Conservation (phyloP, 2,329 filamentous ascomycete species). For the Fusarium tupiense region DNA sequence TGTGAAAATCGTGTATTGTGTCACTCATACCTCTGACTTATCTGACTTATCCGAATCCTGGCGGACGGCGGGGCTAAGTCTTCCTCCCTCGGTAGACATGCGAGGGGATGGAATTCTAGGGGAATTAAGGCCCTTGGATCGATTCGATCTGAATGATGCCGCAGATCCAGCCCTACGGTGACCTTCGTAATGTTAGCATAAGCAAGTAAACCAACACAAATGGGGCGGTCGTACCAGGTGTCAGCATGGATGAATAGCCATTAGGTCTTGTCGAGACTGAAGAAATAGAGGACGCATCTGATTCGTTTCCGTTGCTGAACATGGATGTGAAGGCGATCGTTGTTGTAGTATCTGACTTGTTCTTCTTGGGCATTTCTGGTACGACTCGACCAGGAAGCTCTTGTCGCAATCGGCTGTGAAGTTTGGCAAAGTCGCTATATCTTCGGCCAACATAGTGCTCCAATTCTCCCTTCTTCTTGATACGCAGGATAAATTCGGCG, state of each 20-base stretch:
- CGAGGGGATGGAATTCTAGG: conserved; percentile 45
- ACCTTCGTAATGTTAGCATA: conserved; percentile 31
- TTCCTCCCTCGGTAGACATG: conserved; percentile 47
- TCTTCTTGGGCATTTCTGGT: conserved; percentile 88
- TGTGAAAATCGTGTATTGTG: too few relatives aligned
- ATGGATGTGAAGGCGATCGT: conserved; percentile 66
- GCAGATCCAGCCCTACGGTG: conserved; percentile 42
- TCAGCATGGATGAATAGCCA: conserved; percentile 40
- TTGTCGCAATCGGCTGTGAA: conserved; percentile 81
- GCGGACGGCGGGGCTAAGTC: conserved; percentile 39
- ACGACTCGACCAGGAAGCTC: conserved; percentile 93
- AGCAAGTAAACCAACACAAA: background rate
- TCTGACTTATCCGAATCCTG: conserved; percentile 38
- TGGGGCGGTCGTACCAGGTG: conserved; percentile 33
- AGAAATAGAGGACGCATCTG: conserved; percentile 82
- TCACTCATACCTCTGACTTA: conserved; percentile 40
- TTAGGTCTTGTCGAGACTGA: conserved; percentile 74
- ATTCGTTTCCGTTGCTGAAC: conserved; percentile 69
- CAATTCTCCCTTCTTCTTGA: conserved; percentile 78
- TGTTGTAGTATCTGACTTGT: conserved; percentile 78
- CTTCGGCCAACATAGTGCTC: conserved; percentile 85
- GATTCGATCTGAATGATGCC: conserved; percentile 45
- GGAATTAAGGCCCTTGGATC: conserved; percentile 44
- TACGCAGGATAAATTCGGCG: conserved; percentile 89
- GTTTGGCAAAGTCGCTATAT: conserved; percentile 85